phyloP scores from a whole-genome alignment of 106 monocot species.

The Agapanthus africanus region DNA sequence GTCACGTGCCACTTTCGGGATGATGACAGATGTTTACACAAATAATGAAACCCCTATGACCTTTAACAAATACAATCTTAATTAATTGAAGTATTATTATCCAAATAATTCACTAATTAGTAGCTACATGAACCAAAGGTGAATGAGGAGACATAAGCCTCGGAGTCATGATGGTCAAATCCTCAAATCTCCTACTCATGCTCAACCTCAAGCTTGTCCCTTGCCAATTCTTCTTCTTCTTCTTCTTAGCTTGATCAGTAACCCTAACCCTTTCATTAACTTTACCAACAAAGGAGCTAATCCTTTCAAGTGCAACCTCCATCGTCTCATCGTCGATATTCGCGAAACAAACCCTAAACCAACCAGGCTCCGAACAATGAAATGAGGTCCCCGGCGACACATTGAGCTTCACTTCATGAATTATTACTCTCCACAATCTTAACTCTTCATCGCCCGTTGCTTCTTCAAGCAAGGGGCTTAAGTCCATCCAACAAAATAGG shows the following conservation, averaged over 20 bases:
- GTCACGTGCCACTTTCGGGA: too few species aligned
- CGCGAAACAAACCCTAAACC: conserved; percentile 31
- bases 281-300: conserved; percentile 23
- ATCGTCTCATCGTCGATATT: conserved; percentile 26
- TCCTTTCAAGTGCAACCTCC: conserved; percentile 48
- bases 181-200: conserved; percentile 20
- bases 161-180: background rate
- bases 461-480: conserved; percentile 32
- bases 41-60: too few species aligned
- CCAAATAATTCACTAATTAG: too few species aligned
- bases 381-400: conserved; percentile 35
- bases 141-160: conserved; percentile 36
- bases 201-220: conserved; percentile 13
- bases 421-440: conserved; percentile 21
- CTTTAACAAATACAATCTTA: too few species aligned
- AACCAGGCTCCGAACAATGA: conserved; percentile 34
- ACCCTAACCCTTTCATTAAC: background rate
- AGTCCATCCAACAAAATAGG: conserved; percentile 73
- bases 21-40: too few species aligned
- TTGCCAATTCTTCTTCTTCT: conserved; percentile 23
- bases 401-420: conserved; percentile 28
- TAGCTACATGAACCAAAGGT: conserved; percentile 35
- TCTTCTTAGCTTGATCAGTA: background rate
- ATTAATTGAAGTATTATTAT: too few species aligned
- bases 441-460: conserved; percentile 36